Percentiles rank a stretch among this genome's conserved stretches.
Evolutionary conservation across 257 asterid genomes (phyloP).

Genomic region (Forsythia viridissima): DNA sequence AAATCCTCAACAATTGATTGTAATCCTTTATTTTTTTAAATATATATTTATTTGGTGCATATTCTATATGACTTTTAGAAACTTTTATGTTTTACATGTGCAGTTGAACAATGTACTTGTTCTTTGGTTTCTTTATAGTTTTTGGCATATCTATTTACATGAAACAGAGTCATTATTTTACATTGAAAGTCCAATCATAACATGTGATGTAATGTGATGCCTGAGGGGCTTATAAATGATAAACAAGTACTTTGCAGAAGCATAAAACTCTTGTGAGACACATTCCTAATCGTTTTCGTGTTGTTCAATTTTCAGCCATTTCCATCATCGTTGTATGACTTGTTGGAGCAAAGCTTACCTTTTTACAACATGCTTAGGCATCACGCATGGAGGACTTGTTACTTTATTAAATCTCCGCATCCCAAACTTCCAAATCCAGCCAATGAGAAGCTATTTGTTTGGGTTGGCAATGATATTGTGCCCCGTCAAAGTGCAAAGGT

Average conservation of each 20-base stretch:
- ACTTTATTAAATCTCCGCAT: conserved; percentile 20
- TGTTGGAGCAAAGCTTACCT: conserved; percentile 86
- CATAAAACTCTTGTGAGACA: background rate
- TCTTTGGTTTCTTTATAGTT: background rate
- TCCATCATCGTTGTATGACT: conserved; percentile 63
- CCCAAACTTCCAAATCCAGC: conserved; percentile 73
- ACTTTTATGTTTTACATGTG: background rate
- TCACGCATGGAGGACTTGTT: conserved; percentile 29
- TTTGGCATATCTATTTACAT: background rate
- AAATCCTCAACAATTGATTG: background rate
- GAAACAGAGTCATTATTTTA: background rate
- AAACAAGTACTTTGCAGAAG: background rate
- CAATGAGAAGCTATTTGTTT: conserved; percentile 79
- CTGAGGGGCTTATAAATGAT: background rate
- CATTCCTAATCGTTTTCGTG: background rate
- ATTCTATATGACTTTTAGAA: background rate
- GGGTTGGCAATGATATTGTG: conserved; percentile 87
- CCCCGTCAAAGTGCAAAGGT: conserved; percentile 97
- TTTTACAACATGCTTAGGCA: conserved; percentile 75
- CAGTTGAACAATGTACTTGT: background rate
- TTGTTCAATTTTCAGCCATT: conserved; percentile 57
- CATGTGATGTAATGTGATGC: background rate
- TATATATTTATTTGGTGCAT: background rate
- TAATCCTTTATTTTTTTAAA: background rate
- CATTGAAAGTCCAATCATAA: background rate